A percentile compares a stretch with the other conserved stretches of the same genome.
Evolutionary conservation across 2,329 filamentous ascomycete genomes (phyloP).

Genomic region (Colletotrichum sp.): DNA sequence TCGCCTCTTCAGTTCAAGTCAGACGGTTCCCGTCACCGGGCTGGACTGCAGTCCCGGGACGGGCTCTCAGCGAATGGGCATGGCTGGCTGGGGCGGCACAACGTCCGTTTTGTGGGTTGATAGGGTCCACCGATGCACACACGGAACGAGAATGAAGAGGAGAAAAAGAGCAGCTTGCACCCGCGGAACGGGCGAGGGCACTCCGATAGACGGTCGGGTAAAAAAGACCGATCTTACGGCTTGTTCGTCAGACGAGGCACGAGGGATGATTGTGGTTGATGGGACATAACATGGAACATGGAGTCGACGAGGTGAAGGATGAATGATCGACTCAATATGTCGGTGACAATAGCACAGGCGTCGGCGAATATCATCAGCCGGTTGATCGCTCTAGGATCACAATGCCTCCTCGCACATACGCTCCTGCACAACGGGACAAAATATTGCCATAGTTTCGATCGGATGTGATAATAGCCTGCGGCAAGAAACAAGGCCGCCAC

Average conservation of each 20-base stretch:
- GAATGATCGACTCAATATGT: background rate
- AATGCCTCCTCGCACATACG: background rate
- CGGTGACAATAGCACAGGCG: background rate
- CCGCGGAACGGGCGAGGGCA: background rate
- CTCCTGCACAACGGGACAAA: background rate
- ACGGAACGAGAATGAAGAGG: background rate
- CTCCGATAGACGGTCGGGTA: slow-evolving; percentile 11
- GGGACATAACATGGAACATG: background rate
- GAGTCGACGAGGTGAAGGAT: background rate
- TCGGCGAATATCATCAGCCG: background rate
- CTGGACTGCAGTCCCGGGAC: background rate
- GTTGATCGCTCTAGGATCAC: background rate
- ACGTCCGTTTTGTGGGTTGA: background rate
- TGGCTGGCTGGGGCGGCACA: background rate
- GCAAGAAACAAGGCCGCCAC: background rate
- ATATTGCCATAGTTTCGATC: background rate
- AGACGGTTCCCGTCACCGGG: background rate
- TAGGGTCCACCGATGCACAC: background rate
- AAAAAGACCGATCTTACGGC: background rate
- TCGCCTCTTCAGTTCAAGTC: background rate
- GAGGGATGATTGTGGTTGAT: background rate
- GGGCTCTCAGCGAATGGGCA: background rate
- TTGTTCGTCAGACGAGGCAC: background rate
- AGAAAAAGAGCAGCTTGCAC: background rate
- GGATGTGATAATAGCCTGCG: background rate